Evolutionary conservation across 805 yeast species (phyloP), one percentile per base, ranked within the genome.

Genomic region (Spathaspora hagerdaliae): DNA sequence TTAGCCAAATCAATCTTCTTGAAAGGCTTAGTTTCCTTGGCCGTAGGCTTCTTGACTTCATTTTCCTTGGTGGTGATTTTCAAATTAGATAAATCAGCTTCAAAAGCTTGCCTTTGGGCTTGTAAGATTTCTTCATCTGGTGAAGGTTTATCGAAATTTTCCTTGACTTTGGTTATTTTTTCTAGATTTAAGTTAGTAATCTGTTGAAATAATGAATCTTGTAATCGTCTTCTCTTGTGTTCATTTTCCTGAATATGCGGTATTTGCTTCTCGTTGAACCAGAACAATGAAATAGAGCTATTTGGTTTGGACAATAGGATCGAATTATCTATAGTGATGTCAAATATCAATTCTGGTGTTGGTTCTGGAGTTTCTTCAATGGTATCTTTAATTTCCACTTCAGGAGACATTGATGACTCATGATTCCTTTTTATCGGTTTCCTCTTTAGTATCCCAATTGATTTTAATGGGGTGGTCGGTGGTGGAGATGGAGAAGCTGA

Each of bases 111-210:
- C 46, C 67, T 65, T 60, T 86, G 94, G 0, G 89, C 88, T 36
- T 67, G 62, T 42, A 78, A 57, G 2, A 85, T 74, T 41, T 73
- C 62, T 57, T 89, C 96, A 65, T 91, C 97, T 5, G 97, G 97
- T 53, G 96, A 85, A 12, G 90, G 90, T 50, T 74, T 70, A 10
- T 64, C 60, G 53, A 88, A 88, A 52, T 81, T 84, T 38, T 71
- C 56, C 40, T 73, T 69, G 2, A 77, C 75, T 61, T 69, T 73
- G 51, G 60, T 61, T 7, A 60, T 47, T 44, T 55, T 58, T 47
- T 61, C 73, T 65, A 52, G 45, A 60, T 60, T 51, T 36, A 57
- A 48, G 77, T 71, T 71, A 71, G 77, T 71, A 69, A 69, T 56
- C 36, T 70, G 65, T 44, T 56, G 52, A 44, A 61, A 64, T 8